phyloP scores from a whole-genome alignment of 2,329 filamentous ascomycete species.

The Rhexocercosporidium sp. region DNA sequence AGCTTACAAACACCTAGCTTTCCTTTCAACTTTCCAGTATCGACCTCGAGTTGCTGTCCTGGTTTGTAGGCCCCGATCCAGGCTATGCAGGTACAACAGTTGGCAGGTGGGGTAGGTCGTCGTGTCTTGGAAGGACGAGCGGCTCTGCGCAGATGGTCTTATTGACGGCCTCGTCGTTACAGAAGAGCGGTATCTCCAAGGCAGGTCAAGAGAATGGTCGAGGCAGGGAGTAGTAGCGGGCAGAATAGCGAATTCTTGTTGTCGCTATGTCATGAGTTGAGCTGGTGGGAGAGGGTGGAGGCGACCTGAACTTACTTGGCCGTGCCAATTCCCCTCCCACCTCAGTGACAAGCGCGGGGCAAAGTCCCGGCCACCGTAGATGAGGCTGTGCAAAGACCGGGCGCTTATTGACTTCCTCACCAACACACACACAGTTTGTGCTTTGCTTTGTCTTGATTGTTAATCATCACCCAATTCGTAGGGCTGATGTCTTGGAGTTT shows the following conservation, averaged over 20 bases:
- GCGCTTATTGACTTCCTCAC: conserved; percentile 14
- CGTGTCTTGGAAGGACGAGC: background rate
- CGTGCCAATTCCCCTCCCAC: background rate
- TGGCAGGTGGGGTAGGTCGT: conserved; percentile 7
- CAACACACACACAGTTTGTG: background rate
- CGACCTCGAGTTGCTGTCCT: background rate
- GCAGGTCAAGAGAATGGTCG: background rate
- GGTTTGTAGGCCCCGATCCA: background rate
- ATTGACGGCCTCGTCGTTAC: background rate
- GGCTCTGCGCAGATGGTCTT: background rate
- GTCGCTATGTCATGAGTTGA: conserved; percentile 21
- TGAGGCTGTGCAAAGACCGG: conserved; percentile 25
- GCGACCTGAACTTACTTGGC: background rate
- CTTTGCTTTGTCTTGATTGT: conserved; percentile 1
- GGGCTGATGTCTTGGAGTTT: conserved; percentile 1
- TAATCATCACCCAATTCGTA: conserved; percentile 1
- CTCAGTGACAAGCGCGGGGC: conserved; percentile 24
- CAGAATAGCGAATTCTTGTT: background rate
- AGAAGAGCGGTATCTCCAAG: background rate
- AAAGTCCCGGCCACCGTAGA: conserved; percentile 23
- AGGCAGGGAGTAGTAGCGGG: background rate
- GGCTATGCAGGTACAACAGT: conserved; percentile 20
- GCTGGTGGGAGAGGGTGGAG: conserved; percentile 20
- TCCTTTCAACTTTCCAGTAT: background rate
- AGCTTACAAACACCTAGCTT: background rate